Evolutionary conservation across 1,284 basidiomycete species (phyloP).

Genomic region (Malassezia equina): DNA sequence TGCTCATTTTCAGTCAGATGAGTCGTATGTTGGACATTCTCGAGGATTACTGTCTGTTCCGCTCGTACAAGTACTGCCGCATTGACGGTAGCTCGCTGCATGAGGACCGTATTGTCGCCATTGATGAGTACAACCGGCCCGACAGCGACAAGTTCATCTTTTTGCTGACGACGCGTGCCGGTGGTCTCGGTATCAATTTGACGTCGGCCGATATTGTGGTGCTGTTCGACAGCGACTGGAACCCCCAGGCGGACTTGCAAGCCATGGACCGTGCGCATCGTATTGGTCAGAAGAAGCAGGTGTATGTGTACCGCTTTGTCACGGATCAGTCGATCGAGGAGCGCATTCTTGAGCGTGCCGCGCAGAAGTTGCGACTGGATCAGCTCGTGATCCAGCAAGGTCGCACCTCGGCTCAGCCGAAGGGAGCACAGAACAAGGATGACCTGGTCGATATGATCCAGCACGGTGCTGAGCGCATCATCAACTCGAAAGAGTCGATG

Average conservation of each 20-base stretch:
- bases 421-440: constrained; percentile 80
- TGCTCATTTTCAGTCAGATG: constrained; percentile 98
- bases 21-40: constrained; percentile 87
- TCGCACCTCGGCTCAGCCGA: constrained; percentile 54
- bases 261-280: constrained; percentile 99
- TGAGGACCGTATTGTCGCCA: constrained; percentile 86
- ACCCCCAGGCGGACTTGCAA: constrained; percentile 95
- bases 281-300: constrained; percentile 97
- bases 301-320: constrained; percentile 95
- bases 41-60: constrained; percentile 93
- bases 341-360: constrained; percentile 88
- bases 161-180: constrained; percentile 92
- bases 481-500: constrained; percentile 58
- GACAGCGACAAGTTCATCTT: constrained; percentile 94
- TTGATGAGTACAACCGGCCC: constrained; percentile 96
- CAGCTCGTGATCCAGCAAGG: constrained; percentile 98
- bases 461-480: constrained; percentile 93
- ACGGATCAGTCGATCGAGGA: constrained; percentile 94
- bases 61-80: constrained; percentile 75
- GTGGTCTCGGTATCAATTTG: constrained; percentile 93
- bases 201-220: constrained; percentile 92
- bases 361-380: constrained; percentile 87
- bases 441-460: constrained; percentile 97
- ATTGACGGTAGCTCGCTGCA: constrained; percentile 93
- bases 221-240: constrained; percentile 98